Evolutionary conservation across 1,139 yeast genomes (phyloP).

Genomic region (Debaryomyces fabryi): DNA sequence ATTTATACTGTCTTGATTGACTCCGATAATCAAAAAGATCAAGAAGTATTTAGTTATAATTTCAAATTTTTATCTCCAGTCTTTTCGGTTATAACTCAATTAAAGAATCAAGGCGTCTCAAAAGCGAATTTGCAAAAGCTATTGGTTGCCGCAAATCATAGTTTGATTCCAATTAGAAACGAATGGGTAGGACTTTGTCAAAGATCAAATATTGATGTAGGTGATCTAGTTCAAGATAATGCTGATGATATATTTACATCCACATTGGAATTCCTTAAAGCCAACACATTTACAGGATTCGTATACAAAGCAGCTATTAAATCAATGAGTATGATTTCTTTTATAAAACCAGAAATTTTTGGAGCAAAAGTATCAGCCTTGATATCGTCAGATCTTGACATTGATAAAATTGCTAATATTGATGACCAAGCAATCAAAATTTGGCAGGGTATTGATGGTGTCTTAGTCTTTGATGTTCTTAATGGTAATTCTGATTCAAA

Average conservation of each 20-base stretch:
- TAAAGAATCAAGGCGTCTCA: slow-evolving; percentile 26
- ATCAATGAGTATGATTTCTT: slow-evolving; percentile 67
- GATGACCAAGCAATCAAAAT: slow-evolving; percentile 47
- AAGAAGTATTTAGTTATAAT: slow-evolving; percentile 21
- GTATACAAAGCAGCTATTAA: slow-evolving; percentile 51
- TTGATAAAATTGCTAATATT: slow-evolving; percentile 28
- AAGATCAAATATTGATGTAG: slow-evolving; percentile 66
- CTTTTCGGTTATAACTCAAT: slow-evolving; percentile 48
- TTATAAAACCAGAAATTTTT: slow-evolving; percentile 66
- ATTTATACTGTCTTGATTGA: slow-evolving; percentile 18
- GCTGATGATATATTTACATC: slow-evolving; percentile 39
- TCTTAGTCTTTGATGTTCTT: slow-evolving; percentile 67
- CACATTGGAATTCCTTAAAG: slow-evolving; percentile 4
- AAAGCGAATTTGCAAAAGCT: slow-evolving; percentile 39
- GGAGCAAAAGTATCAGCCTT: slow-evolving; percentile 52
- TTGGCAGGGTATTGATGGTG: slow-evolving; percentile 72
- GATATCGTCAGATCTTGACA: slow-evolving; percentile 46
- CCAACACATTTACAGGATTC: slow-evolving; percentile 2
- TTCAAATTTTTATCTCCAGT: slow-evolving; percentile 40
- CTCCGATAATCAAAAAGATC: slow-evolving; percentile 22
- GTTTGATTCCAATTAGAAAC: slow-evolving; percentile 42
- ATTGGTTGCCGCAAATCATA: slow-evolving; percentile 60
- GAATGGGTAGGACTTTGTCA: slow-evolving; percentile 85
- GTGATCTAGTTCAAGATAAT: slow-evolving; percentile 48
- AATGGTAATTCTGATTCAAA: slow-evolving; percentile 36